Percentiles rank a stretch among this genome's conserved stretches.
These are phyloP conservation scores for Cryptococcus sp. DNA, from an alignment of 1,284 basidiomycete species.

Conservation along the genomic window DNA sequence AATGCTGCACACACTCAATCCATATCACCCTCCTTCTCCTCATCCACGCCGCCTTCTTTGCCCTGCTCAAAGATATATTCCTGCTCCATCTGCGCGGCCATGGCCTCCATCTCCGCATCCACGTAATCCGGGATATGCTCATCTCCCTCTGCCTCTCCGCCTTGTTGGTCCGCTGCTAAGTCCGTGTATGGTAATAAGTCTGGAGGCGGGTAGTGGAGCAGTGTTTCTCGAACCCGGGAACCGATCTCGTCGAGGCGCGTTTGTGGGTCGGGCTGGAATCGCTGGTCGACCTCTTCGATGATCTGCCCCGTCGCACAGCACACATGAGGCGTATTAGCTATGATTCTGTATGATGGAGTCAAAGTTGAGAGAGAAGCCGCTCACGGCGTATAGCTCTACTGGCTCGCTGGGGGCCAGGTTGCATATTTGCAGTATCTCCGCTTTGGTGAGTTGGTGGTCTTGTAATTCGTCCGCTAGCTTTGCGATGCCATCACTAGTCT, in stretches of 20 bases:
- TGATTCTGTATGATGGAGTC: conserved; percentile 2
- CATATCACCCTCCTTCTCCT: conserved; percentile 20
- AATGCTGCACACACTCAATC: conserved; percentile 8
- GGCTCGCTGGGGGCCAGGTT: conserved; percentile 79
- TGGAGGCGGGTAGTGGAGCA: conserved; percentile 24
- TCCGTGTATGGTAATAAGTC: conserved; percentile 28
- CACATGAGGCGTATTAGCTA: neutral
- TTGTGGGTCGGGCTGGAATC: conserved; percentile 59
- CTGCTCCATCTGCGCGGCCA: conserved; percentile 34
- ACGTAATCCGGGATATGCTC: conserved; percentile 30
- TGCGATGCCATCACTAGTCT: conserved; percentile 67
- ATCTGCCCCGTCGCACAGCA: conserved; percentile 59
- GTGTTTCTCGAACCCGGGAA: conserved; percentile 55
- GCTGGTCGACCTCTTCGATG: conserved; percentile 83
- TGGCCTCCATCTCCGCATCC: conserved; percentile 33
- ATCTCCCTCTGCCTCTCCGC: neutral
- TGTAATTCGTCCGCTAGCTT: conserved; percentile 68
- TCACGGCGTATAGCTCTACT: conserved; percentile 85
- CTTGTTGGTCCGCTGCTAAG: neutral
- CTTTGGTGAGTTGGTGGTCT: conserved; percentile 75
- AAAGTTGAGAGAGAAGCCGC: conserved; percentile 44
- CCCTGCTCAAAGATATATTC: conserved; percentile 49
- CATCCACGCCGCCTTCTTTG: conserved; percentile 19
- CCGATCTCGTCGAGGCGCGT: conserved; percentile 72
- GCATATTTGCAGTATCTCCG: conserved; percentile 86